Percentiles rank a stretch among this genome's conserved stretches.
Conservation (phyloP, 1,139 yeast genomes). For the Candida tetrigidarum region DNA sequence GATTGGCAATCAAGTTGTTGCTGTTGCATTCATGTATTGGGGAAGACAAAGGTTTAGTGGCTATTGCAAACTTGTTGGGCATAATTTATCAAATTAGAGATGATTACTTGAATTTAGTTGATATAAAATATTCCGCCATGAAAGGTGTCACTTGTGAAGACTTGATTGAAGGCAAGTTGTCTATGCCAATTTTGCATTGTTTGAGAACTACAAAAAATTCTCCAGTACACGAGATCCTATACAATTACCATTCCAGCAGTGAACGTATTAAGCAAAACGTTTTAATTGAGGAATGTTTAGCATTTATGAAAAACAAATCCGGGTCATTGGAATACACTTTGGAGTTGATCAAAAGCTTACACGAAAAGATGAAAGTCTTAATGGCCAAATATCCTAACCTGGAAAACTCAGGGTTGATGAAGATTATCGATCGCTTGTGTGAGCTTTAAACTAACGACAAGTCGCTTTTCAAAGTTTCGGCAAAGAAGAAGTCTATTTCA, state of each 20-base stretch:
- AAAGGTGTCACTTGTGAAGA: slow-evolving; percentile 85
- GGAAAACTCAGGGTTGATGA: slow-evolving; percentile 10
- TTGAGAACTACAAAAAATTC: slow-evolving; percentile 20
- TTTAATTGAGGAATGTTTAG: slow-evolving; percentile 25
- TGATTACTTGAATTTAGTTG: slow-evolving; percentile 70
- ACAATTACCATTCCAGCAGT: slow-evolving; percentile 19
- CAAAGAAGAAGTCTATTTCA: slow-evolving; percentile 31
- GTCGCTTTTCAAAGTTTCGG: slow-evolving; percentile 13
- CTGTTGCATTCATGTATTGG: slow-evolving; percentile 30
- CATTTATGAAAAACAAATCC: slow-evolving; percentile 22
- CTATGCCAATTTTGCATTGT: slow-evolving; percentile 80
- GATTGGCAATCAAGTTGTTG: slow-evolving; percentile 72
- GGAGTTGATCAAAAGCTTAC: slow-evolving; percentile 11
- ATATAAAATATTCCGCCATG: slow-evolving; percentile 53
- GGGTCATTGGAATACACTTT: slow-evolving; percentile 13
- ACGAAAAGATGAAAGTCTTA: slow-evolving; percentile 8
- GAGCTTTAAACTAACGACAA: slow-evolving; percentile 10
- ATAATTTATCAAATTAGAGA: slow-evolving; percentile 83
- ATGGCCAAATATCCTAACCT: slow-evolving; percentile 7
- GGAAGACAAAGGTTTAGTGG: slow-evolving; percentile 37
- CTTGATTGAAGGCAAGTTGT: slow-evolving; percentile 84
- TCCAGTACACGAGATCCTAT: slow-evolving; percentile 31
- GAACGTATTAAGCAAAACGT: slow-evolving; percentile 23
- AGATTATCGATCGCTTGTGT: slow-evolving; percentile 14
- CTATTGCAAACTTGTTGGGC: slow-evolving; percentile 79